Evolutionary conservation across 2,329 filamentous ascomycete genomes (phyloP).

Genomic region (Botrytis paeoniae): DNA sequence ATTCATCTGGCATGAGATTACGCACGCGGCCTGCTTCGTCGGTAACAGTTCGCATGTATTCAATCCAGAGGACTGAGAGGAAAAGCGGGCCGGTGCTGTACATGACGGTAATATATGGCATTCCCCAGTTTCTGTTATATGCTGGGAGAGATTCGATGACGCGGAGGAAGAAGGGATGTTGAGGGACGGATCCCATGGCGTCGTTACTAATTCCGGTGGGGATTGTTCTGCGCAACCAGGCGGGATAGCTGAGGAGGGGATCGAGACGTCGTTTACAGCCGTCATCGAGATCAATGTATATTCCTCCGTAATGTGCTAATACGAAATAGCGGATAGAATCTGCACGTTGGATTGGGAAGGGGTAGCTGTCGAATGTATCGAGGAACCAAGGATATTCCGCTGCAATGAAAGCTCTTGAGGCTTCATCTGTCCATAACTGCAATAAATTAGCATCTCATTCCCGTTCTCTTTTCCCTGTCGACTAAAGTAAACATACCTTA

Average conservation of each 20-base stretch:
- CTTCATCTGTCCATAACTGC: slow-evolving; percentile 73
- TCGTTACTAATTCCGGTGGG: slow-evolving; percentile 82
- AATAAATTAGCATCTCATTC: slow-evolving; percentile 13
- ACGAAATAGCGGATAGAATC: slow-evolving; percentile 80
- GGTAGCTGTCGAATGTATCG: slow-evolving; percentile 70
- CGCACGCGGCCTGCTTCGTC: slow-evolving; percentile 54
- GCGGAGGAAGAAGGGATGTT: slow-evolving; percentile 71
- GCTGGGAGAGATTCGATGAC: slow-evolving; percentile 65
- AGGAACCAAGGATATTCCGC: slow-evolving; percentile 76
- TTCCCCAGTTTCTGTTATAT: slow-evolving; percentile 64
- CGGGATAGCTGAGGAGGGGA: slow-evolving; percentile 64
- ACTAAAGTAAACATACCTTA: slow-evolving; percentile 48
- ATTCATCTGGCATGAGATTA: slow-evolving; percentile 68
- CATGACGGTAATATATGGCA: slow-evolving; percentile 74
- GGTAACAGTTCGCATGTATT: slow-evolving; percentile 58
- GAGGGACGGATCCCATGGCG: slow-evolving; percentile 69
- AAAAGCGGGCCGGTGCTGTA: slow-evolving; percentile 74
- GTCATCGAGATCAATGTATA: slow-evolving; percentile 74
- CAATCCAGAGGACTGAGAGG: slow-evolving; percentile 71
- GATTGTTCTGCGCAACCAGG: slow-evolving; percentile 67
- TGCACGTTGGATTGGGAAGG: slow-evolving; percentile 72
- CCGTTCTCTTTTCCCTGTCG: background rate
- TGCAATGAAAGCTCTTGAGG: slow-evolving; percentile 67
- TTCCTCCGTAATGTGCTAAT: slow-evolving; percentile 71
- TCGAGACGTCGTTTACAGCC: slow-evolving; percentile 45